Evolutionary conservation across 805 yeast genomes (phyloP), one percentile per base, ranked within the genome.

Genomic region (Cyberlindnera sargentensis): DNA sequence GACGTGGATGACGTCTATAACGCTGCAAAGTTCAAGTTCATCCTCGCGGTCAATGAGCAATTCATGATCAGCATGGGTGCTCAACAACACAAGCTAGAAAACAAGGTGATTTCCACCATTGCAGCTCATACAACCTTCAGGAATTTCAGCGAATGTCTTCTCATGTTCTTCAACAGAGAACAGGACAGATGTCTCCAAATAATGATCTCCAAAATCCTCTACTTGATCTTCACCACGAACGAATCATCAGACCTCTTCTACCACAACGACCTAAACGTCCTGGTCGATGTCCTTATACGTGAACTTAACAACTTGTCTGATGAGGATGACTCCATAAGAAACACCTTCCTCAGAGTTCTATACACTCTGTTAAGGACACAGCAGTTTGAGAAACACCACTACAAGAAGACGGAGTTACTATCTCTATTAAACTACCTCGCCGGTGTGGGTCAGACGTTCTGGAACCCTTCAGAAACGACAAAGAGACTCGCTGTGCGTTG

Each of bases 1-100:
- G 61, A 68, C 2, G 66, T 70, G 23, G 72, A 72, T 8, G 82
- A 82, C 56, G 73, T 78, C 39, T 71, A 70, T 48, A 82, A 80
- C 56, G 78, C 77, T 48, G 76, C 85, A 34, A 80, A 82, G 47
- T 80, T 89, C 66, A 81, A 80, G 54, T 65, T 86, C 11, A 61
- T 90, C 9, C 66, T 90, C 34, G 80, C 88, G 1, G 66, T 90
- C 26, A 90, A 90, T 62, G 96, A 90, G 59, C 96, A 90, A 62
- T 90, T 78, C 62, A 78, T 90, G 82, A 82, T 87, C 34, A 65
- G 76, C 48, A 68, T 51, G 71, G 60, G 33, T 44, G 47, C 3
- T 23, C 36, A 15, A 15, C 20, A 15, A 15, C 30, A 40, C 9
- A 50, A 51, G 6, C 50, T 67, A 26, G 58, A 58, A 36, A 75